Evolutionary conservation across 306 rosid species (phyloP), one percentile per base, ranked within the genome.

Genomic region (Acacia acuminata): DNA sequence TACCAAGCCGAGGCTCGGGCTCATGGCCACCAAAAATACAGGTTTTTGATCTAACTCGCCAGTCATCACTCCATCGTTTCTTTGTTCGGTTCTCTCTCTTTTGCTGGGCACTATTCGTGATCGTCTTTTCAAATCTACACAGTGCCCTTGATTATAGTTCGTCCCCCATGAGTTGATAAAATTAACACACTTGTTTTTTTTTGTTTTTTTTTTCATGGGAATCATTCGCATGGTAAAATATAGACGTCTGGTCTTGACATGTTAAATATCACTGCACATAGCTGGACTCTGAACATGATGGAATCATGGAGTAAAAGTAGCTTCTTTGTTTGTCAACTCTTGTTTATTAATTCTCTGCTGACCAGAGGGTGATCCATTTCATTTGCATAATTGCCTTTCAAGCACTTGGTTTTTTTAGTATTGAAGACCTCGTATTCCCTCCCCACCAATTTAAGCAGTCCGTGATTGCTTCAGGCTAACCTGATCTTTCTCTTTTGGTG

Each of bases 1-100:
- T 94, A 88, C 80, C 99, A 96, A 22, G 99, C 99, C 20, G 99
- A 96, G 84, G 96, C 81, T 86, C 90, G 86, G 77, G 86, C 90
- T 69, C 88, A 90, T 73, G 97, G 91, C 61, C 88, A 27, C 79
- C 91, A 77, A 84, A 94, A 83, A 75, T 96, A 96, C 86, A 91
- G 90, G 99, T 92, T n/a, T 0, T 77, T 44, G 43, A 30, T 72
- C 65, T 51, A 19, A 8, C 45, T 51, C 77, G 3, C 3, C 27
- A 56, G 12, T 19, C 9, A 6, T 45, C 15, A 25, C 76, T 64
- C 45, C 43, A 17, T 32, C 17, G 17, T 15, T 24, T 45, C 40
- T 47, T 47, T 32, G 19, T 43, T 25, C 69, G 15, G 60, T 42
- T 14, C 34, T 34, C 8, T 51, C 22, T 11, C n/a, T 36, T 79